Conservation (phyloP, 352 stramenopile species). For the Aphanomyces euteiches region DNA sequence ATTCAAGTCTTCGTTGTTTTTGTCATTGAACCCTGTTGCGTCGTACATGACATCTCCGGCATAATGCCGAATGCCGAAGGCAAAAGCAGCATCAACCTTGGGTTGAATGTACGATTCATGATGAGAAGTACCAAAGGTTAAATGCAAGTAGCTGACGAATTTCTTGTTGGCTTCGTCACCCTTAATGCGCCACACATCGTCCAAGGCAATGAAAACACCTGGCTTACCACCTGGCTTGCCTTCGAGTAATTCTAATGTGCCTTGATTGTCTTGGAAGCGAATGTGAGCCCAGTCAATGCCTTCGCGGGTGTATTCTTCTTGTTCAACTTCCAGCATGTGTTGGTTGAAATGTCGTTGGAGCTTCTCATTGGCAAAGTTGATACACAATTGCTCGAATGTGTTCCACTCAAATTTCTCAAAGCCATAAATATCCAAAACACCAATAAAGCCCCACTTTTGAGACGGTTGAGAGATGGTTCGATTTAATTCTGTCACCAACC, state of each 20-base stretch:
- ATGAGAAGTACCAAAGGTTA: constrained; percentile 79
- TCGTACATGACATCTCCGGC: constrained; percentile 96
- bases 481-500: constrained; percentile 89
- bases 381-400: constrained; percentile 95
- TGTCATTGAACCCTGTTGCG: constrained; percentile 96
- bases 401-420: constrained; percentile 97
- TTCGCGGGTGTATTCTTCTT: constrained; percentile 97
- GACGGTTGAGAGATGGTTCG: constrained; percentile 77
- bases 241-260: constrained; percentile 91
- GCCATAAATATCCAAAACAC: constrained; percentile 96
- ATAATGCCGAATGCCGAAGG: constrained; percentile 88
- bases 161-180: constrained; percentile 89
- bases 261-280: constrained; percentile 92
- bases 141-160: constrained; percentile 86
- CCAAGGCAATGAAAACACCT: constrained; percentile 93
- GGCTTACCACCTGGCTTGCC: constrained; percentile 84
- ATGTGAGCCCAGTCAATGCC: constrained; percentile 92
- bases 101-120: constrained; percentile 88
- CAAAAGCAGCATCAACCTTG: constrained; percentile 85
- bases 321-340: constrained; percentile 95
- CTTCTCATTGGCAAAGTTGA: constrained; percentile 96
- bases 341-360: constrained; percentile 92
- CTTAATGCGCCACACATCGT: constrained; percentile 94
- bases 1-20: constrained; percentile 97
- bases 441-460: constrained; percentile 90